A percentile compares a stretch with the other conserved stretches of the same genome.
These are phyloP conservation scores for Xylariaceae sp. DNA, from an alignment of 2,329 filamentous ascomycete genomes.

Conservation along the genomic window DNA sequence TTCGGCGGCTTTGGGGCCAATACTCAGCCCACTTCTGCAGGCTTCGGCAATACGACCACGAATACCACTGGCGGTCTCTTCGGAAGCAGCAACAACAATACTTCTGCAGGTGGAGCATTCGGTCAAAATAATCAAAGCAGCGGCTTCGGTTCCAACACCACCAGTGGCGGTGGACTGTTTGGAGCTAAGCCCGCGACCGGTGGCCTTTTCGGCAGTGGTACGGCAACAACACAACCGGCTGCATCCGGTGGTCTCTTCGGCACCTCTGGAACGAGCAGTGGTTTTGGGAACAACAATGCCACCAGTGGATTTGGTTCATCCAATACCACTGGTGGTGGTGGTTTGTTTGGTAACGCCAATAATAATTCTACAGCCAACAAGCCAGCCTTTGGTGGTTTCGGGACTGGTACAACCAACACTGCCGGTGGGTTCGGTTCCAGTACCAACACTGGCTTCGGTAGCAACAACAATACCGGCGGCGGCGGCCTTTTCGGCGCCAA, in stretches of 20 bases:
- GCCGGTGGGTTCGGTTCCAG: conserved; percentile 34
- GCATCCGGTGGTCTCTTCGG: conserved; percentile 26
- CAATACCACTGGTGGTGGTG: conserved; percentile 32
- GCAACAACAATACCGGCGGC: conserved; percentile 22
- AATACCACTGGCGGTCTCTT: conserved; percentile 38
- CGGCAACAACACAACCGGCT: conserved; percentile 22
- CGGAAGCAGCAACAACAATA: conserved; percentile 34
- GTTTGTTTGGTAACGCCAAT: conserved; percentile 37
- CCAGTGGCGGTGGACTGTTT: conserved; percentile 36
- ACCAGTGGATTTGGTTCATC: conserved; percentile 48
- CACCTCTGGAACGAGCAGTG: conserved; percentile 42
- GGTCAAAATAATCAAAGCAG: conserved; percentile 24
- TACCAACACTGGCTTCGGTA: conserved; percentile 34
- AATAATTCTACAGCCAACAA: conserved; percentile 17
- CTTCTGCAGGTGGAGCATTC: conserved; percentile 22
- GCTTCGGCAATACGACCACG: conserved; percentile 33
- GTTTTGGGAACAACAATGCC: conserved; percentile 39
- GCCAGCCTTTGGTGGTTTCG: conserved; percentile 30
- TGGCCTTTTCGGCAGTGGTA: conserved; percentile 39
- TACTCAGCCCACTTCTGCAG: conserved; percentile 30
- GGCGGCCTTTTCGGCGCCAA: conserved; percentile 31
- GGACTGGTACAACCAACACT: conserved; percentile 27
- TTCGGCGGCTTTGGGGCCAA: conserved; percentile 50
- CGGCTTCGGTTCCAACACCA: conserved; percentile 29
- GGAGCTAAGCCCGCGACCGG: conserved; percentile 35